These are phyloP conservation scores for Hyphopichia homilentoma DNA, from an alignment of 805 yeast genomes.

Conservation along the genomic window DNA sequence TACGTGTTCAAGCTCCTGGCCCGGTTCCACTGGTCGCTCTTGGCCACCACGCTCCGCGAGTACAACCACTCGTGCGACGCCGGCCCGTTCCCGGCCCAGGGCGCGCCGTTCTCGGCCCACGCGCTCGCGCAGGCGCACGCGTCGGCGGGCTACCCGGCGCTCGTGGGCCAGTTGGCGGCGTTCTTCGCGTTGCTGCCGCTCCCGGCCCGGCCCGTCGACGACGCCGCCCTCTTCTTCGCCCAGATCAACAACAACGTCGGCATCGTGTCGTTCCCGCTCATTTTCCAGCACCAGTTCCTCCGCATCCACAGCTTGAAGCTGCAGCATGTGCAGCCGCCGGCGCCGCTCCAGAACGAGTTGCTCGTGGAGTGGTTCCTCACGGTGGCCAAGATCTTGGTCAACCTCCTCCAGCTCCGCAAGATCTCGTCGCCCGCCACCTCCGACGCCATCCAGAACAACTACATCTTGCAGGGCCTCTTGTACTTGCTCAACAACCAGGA, in stretches of 20 bases:
- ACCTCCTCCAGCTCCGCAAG: conserved; percentile 11
- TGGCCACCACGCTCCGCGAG: conserved; percentile 46
- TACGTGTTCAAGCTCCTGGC: conserved; percentile 42
- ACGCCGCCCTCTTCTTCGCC: conserved; percentile 3
- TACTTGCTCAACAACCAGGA: conserved; percentile 15
- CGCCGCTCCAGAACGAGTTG: too few relatives aligned
- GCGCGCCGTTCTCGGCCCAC: conserved; percentile 10
- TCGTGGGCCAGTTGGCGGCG: neutral
- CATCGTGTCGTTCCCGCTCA: conserved; percentile 46
- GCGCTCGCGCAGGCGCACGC: conserved; percentile 13
- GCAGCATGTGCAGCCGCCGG: too few relatives aligned
- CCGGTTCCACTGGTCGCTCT: conserved; percentile 41
- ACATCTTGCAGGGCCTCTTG: conserved; percentile 24
- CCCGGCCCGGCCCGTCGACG: neutral
- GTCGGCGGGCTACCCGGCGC: conserved; percentile 2
- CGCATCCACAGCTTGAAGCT: too few relatives aligned
- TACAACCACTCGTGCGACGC: conserved; percentile 15
- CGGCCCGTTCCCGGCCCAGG: too few relatives aligned
- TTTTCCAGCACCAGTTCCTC: conserved; percentile 36
- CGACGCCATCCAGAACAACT: conserved; percentile 11
- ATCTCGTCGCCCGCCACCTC: conserved; percentile 5
- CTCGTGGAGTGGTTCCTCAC: conserved; percentile 49
- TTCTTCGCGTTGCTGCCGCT: neutral
- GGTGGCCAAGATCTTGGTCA: conserved; percentile 39
- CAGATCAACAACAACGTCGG: conserved; percentile 49